Base-by-base conservation (phyloP, 2,329 filamentous ascomycete genomes). In the Blumeria graminis region DNA sequence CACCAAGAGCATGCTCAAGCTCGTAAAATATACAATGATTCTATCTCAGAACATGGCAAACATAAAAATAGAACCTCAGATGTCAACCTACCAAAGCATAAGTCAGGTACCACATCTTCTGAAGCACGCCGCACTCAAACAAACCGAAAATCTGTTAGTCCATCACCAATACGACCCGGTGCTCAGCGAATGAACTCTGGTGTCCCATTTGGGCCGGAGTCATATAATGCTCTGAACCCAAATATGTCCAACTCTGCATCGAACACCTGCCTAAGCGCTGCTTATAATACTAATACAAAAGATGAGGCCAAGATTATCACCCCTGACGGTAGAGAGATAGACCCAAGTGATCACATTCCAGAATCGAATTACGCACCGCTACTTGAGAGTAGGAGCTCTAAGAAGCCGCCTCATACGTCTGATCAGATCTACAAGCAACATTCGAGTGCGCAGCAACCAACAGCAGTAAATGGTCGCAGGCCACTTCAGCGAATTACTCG, bases 341-440 rank as follows among this genome's bases (percentile, higher is more conserved):
- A 90, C 64, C 85, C 85, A 0, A 86, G 83, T 0, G 85, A 90
- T 66, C 84, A 89, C 64, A 72, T 89, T 13, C 85, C 85, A 0
- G 77, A 86, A 65, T 64, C 63, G 2, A 66, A 66, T 55, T 67
- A 65, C 57, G 65, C 65, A 4, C 64, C 65, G 16, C 60, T 67
- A 1, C 61, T 62, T 6, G 63, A 65, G 55, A 74, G 75, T 22
- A 82, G 81, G 64, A 71, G 70, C n/a, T 61, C 64, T 7, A 68
- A 68, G 50, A 28, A 28, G 22, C 22, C 22, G 22, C 4, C 22
- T 28, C 22, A 28, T 28, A 28, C 4, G 22, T 28, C 22, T 28
- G 58, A 64, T 58, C 57, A 65, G 51, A 58, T 63, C 34, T 62
- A 64, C 68, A 70, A 77, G 35, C 71, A 73, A 6, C 68, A 73